Evolutionary conservation across 2,329 filamentous ascomycete species (phyloP).

Genomic region (Dryadomyces quercivorus): DNA sequence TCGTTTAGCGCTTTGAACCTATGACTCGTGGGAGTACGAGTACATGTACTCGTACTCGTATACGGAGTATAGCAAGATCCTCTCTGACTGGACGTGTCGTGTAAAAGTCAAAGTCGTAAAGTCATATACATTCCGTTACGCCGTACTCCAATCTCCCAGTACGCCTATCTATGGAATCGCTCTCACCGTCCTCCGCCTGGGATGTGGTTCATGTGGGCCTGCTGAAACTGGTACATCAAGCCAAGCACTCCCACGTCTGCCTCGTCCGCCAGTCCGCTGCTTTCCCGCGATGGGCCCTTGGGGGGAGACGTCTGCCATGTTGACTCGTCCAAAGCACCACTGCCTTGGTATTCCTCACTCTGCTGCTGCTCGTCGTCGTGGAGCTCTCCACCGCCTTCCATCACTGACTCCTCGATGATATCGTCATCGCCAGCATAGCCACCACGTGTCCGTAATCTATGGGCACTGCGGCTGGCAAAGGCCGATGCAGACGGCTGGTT

Average conservation of each 20-base stretch:
- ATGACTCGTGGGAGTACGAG: too few relatives aligned
- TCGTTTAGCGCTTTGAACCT: too few relatives aligned
- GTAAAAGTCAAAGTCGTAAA: too few relatives aligned
- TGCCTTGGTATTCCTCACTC: conserved; percentile 42
- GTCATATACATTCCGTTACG: too few relatives aligned
- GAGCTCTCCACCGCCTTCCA: conserved; percentile 27
- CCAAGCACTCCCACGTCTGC: conserved; percentile 43
- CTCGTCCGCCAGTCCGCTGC: conserved; percentile 33
- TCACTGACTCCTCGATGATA: conserved; percentile 40
- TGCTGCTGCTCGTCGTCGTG: conserved; percentile 41
- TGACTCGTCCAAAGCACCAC: conserved; percentile 39
- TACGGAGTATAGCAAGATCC: too few relatives aligned
- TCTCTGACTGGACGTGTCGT: too few relatives aligned
- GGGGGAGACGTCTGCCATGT: conserved; percentile 46
- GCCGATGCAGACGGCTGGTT: conserved; percentile 51
- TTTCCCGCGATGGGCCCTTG: conserved; percentile 37
- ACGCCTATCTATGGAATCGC: too few relatives aligned
- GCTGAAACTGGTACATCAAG: conserved; percentile 46
- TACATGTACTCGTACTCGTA: too few relatives aligned
- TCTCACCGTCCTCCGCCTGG: conserved; percentile 8
- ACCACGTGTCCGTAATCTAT: conserved; percentile 31
- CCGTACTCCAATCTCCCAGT: too few relatives aligned
- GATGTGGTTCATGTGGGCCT: conserved; percentile 39
- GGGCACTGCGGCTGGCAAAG: conserved; percentile 30
- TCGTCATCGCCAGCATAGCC: conserved; percentile 33